phyloP scores from a whole-genome alignment of 2,329 filamentous ascomycete species.

The Sclerotinia trifoliorum region DNA sequence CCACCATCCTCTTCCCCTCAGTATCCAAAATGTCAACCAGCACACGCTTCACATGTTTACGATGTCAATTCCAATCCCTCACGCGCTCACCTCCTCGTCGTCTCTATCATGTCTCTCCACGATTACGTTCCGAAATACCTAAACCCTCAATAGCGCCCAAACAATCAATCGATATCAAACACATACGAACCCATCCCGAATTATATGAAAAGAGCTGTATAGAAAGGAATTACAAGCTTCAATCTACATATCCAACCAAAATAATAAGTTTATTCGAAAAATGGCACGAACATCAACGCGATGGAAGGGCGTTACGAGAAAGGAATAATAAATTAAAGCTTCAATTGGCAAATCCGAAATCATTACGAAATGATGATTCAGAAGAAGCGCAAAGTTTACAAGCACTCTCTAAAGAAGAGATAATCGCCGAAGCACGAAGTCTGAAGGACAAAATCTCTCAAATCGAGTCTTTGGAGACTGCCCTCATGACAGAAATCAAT shows the following conservation, averaged over 20 bases:
- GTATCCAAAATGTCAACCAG: conserved; percentile 14
- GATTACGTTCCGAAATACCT: conserved; percentile 11
- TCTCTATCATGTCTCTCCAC: conserved; percentile 17
- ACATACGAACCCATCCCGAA: conserved; percentile 81
- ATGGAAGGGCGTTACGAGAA: conserved; percentile 61
- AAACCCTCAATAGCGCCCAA: conserved; percentile 66
- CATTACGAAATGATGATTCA: conserved; percentile 45
- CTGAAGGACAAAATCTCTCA: conserved; percentile 62
- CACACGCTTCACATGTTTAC: conserved; percentile 16
- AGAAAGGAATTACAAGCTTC: conserved; percentile 74
- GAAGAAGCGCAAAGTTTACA: conserved; percentile 27
- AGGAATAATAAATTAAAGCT: conserved; percentile 63
- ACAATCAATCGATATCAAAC: conserved; percentile 76
- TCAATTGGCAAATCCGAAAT: conserved; percentile 53
- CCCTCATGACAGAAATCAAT: conserved; percentile 64
- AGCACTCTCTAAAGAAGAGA: conserved; percentile 47
- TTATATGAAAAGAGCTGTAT: conserved; percentile 80
- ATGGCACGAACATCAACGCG: conserved; percentile 60
- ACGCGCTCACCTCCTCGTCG: neutral
- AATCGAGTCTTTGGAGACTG: conserved; percentile 62
- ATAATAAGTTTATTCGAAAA: conserved; percentile 57
- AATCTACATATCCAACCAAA: conserved; percentile 53
- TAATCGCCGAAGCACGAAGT: conserved; percentile 62
- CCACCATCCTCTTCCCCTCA: neutral
- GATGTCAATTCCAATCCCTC: conserved; percentile 18